Percentiles rank a stretch among this genome's conserved stretches.
Evolutionary conservation across 1,284 basidiomycete genomes (phyloP).

Genomic region (Polyporus tsugae): DNA sequence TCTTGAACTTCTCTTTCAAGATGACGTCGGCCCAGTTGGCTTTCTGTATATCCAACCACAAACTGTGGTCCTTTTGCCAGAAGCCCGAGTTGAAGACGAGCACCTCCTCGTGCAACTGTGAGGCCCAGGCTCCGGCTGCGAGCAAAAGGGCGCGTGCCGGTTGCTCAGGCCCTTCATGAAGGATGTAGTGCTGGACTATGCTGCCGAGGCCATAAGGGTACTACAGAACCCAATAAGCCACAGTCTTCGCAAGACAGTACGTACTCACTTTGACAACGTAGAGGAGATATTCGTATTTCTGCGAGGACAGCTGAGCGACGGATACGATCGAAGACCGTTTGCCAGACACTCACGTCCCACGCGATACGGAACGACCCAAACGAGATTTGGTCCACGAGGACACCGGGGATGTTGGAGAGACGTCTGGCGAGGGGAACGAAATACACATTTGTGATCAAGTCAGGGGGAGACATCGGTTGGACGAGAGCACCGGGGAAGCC

Average conservation of each 20-base stretch:
- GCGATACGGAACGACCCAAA: slow-evolving; percentile 62
- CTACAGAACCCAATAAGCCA: slow-evolving; percentile 43
- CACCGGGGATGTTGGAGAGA: slow-evolving; percentile 54
- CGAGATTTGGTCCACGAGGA: slow-evolving; percentile 58
- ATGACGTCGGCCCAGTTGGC: slow-evolving; percentile 81
- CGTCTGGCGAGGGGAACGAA: slow-evolving; percentile 60
- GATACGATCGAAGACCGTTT: background rate
- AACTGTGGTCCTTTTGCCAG: slow-evolving; percentile 68
- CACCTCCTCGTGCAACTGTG: slow-evolving; percentile 71
- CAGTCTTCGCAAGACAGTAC: background rate
- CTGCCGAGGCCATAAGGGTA: slow-evolving; percentile 50
- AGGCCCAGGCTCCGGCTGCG: slow-evolving; percentile 57
- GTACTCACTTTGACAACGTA: slow-evolving; percentile 52
- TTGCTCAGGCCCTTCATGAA: slow-evolving; percentile 68
- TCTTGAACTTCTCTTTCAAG: slow-evolving; percentile 77
- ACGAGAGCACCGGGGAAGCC: slow-evolving; percentile 57
- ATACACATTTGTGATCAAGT: slow-evolving; percentile 55
- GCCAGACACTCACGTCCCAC: slow-evolving; percentile 60
- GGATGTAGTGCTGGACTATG: slow-evolving; percentile 54
- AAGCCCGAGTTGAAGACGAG: slow-evolving; percentile 77
- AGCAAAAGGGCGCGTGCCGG: slow-evolving; percentile 62
- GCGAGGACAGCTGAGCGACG: background rate
- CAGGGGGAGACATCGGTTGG: slow-evolving; percentile 55
- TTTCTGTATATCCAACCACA: slow-evolving; percentile 78
- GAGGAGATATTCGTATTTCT: slow-evolving; percentile 58